phyloP scores from a whole-genome alignment of 306 rosid genomes.

The Calophaca sinica region DNA sequence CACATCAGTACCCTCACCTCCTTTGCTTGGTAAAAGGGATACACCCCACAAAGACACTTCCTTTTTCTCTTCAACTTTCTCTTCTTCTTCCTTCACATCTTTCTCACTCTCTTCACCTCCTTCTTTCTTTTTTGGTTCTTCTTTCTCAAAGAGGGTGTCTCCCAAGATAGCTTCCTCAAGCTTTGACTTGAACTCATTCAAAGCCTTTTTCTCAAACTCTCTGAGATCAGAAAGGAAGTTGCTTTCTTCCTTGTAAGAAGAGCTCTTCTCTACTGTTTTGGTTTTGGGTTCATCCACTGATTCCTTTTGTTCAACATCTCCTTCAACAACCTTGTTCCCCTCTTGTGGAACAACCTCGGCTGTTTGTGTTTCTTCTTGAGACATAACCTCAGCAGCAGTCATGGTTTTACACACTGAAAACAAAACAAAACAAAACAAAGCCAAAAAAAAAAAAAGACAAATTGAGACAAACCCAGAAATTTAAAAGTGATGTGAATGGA shows the following conservation, averaged over 20 bases:
- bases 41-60: slow-evolving; percentile 59
- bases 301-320: background rate
- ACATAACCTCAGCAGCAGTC: slow-evolving; percentile 49
- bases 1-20: slow-evolving; percentile 49
- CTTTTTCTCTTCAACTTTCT: slow-evolving; percentile 22
- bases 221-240: slow-evolving; percentile 58
- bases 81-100: slow-evolving; percentile 30
- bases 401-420: slow-evolving; percentile 38
- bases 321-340: slow-evolving; percentile 37
- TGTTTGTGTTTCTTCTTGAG: slow-evolving; percentile 43
- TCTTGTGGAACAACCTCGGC: slow-evolving; percentile 41
- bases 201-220: slow-evolving; percentile 55
- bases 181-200: slow-evolving; percentile 52
- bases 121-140: slow-evolving; percentile 38
- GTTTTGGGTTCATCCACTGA: slow-evolving; percentile 27
- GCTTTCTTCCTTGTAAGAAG: slow-evolving; percentile 61
- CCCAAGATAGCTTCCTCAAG: slow-evolving; percentile 56
- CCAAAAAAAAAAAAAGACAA: background rate
- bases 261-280: slow-evolving; percentile 44
- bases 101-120: slow-evolving; percentile 11
- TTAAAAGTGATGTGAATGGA: background rate
- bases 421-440: background rate
- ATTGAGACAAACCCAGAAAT: slow-evolving; percentile 38
- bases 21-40: slow-evolving; percentile 53
- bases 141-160: slow-evolving; percentile 41